Evolutionary conservation across 257 asterid genomes (phyloP), one percentile per base, ranked within the genome.

Genomic region (Solanum microdontum): DNA sequence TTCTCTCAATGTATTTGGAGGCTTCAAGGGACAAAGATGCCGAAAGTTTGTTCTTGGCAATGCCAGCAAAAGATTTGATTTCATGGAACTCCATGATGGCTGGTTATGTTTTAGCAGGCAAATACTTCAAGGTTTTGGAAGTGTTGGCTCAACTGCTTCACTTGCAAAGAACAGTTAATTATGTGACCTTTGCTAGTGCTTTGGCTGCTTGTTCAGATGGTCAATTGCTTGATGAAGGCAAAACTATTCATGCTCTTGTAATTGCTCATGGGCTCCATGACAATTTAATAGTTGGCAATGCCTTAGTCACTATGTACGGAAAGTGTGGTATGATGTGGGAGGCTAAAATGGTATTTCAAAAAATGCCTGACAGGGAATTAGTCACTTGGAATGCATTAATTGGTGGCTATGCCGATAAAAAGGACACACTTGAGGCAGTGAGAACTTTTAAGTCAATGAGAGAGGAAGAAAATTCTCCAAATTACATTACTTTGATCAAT

Each of bases 81-180:
- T 92, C 98, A 19, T 96, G 98, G 98, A 96, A 96, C 87, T 94
- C 98, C 62, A 92, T 96, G 95, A 91, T 94, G 93, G 93, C 98
- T 84, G 97, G 98, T 64, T 94, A 92, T 88, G 96, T 91, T 75
- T 90, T 84, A 66, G 93, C 85, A 76, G 94, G 95, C 30, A 92
- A 91, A 90, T 90, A 90, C 88, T 73, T 88, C 37, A 92, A 94
- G 84, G 94, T 96, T 89, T 88, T 96, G 89, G 90, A 84, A 87
- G 89, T 94, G 83, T 90, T 96, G 77, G 69, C 85, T 34, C 85
- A 91, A 83, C 90, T 95, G 64, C 93, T 94, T 66, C 66, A 10
- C 40, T 82, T 87, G 90, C 90, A 90, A 86, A 92, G 90, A 87
- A 85, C 26, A 58, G 84, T 88, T 36, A 94, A 93, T 90, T 93